Evolutionary conservation across 2,329 filamentous ascomycete genomes (phyloP), one percentile per base, ranked within the genome.

Genomic region (Pseudocercospora crystallina): DNA sequence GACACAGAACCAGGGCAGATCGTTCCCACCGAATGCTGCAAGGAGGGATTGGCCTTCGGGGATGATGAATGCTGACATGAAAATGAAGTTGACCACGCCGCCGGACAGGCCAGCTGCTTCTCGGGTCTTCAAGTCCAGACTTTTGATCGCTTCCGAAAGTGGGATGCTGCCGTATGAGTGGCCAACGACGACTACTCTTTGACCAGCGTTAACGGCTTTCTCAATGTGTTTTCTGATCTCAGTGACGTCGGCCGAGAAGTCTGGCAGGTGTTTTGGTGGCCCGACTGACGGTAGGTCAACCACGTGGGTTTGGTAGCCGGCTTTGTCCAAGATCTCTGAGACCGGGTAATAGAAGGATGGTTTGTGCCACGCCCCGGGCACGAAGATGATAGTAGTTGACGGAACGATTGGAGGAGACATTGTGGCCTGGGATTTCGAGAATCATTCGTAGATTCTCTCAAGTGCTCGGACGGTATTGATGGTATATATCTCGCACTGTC

Each of bases 141-240:
- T 53, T 34, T 43, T 54, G 47, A 51, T 58, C 11, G 65, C 60
- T 46, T 64, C 60, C 10, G 49, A 57, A 32, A 59, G 58, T 8
- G 58, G 57, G n/a, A 65, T 45, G 13, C 62, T 63, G 36, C 63
- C 65, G 51, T 68, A 67, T 5, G 59, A 64, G 50, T 68, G 64
- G 54, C 63, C 62, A n/a, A 61, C 55, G 4, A 67, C 47, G 12
- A 65, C 43, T n/a, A 66, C 59, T 20, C 62, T 60, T 36, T 62
- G 57, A 13, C 57, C 54, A n/a, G 58, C 55, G 12, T 62, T 45
- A 9, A 56, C 50, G 8, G 59, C 48, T 4, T 40, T 20, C 43
- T 57, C 41, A 26, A 65, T 54, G 13, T 40, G 29, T 30, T 35
- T 31, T 34, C 43, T 37, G 38, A 51, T 54, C 15, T 39, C 39